These are phyloP conservation scores for Cercospora zeina DNA, from an alignment of 2,329 filamentous ascomycete genomes.

Conservation along the genomic window DNA sequence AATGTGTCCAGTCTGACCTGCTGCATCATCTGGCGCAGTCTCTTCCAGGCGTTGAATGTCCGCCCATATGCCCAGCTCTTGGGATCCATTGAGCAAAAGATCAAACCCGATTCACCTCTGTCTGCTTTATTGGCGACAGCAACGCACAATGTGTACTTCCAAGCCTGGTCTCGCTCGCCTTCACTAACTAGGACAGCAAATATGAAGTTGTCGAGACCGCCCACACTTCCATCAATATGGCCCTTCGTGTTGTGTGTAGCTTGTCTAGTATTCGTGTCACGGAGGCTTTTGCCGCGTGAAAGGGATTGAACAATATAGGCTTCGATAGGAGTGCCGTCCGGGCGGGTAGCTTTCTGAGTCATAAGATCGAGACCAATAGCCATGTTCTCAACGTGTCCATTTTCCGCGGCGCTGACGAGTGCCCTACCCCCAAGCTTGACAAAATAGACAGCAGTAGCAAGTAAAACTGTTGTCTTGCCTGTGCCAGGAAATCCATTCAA, in stretches of 20 bases:
- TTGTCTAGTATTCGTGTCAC: not conserved
- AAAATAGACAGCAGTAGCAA: not conserved
- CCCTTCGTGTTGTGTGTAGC: not conserved
- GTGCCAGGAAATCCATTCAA: not conserved
- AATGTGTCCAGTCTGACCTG: not conserved
- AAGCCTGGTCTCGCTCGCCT: not conserved
- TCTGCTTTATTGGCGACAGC: slow-evolving; percentile 1
- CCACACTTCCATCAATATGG: not conserved
- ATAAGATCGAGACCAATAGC: not conserved
- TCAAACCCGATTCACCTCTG: not conserved
- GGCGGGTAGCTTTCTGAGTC: not conserved
- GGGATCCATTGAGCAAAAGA: no score
- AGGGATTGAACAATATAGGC: not conserved
- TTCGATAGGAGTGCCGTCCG: not conserved
- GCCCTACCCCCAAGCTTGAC: not conserved
- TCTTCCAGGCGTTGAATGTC: not conserved
- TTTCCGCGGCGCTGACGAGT: not conserved
- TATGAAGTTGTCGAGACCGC: not conserved
- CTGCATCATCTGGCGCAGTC: not conserved
- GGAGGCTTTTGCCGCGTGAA: not conserved
- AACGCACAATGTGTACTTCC: not conserved
- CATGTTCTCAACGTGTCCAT: not conserved
- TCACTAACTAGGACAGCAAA: not conserved
- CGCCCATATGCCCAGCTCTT: not conserved
- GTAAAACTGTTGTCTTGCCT: slow-evolving; percentile 6